These are phyloP conservation scores for Helianthus tuberosus DNA, from an alignment of 129 eudicot genomes.

Conservation along the genomic window DNA sequence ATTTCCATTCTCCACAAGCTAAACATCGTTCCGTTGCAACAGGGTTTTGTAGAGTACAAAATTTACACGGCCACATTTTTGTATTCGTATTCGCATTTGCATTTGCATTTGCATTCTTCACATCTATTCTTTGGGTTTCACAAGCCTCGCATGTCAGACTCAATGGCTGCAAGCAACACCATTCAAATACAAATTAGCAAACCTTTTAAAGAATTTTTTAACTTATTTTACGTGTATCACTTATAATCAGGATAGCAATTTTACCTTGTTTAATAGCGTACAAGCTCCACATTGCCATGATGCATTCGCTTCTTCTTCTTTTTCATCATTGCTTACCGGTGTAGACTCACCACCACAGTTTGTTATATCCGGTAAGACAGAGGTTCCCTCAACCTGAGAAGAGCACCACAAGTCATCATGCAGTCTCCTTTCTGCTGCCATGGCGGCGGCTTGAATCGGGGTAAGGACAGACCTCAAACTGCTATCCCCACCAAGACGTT, in stretches of 20 bases:
- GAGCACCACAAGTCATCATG: conserved; percentile 94
- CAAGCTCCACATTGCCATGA: conserved; percentile 77
- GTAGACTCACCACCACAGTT: conserved; percentile 23
- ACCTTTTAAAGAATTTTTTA: not conserved
- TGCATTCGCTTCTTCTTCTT: conserved; percentile 22
- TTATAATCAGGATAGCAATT: not conserved
- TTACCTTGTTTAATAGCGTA: conserved; percentile 76
- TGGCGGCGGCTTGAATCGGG: conserved; percentile 94
- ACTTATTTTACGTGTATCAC: not conserved
- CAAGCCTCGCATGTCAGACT: conserved; percentile 80
- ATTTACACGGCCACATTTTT: conserved; percentile 78
- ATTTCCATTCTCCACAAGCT: conserved; percentile 93
- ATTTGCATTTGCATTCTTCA: conserved; percentile 33
- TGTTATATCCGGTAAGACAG: conserved; percentile 5
- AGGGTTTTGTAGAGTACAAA: conserved; percentile 67
- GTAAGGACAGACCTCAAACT: conserved; percentile 60
- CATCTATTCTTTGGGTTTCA: conserved; percentile 45
- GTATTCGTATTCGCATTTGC: conserved; percentile 3
- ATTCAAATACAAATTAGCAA: not conserved
- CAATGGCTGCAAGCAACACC: conserved; percentile 50
- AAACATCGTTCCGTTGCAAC: conserved; percentile 50
- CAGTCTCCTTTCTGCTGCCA: conserved; percentile 96
- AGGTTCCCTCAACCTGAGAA: conserved; percentile 30
- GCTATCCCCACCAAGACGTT: conserved; percentile 83
- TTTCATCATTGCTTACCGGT: conserved; percentile 20